Conservation (phyloP, 2,329 filamentous ascomycete species). For the Trichoderma polysporum region DNA sequence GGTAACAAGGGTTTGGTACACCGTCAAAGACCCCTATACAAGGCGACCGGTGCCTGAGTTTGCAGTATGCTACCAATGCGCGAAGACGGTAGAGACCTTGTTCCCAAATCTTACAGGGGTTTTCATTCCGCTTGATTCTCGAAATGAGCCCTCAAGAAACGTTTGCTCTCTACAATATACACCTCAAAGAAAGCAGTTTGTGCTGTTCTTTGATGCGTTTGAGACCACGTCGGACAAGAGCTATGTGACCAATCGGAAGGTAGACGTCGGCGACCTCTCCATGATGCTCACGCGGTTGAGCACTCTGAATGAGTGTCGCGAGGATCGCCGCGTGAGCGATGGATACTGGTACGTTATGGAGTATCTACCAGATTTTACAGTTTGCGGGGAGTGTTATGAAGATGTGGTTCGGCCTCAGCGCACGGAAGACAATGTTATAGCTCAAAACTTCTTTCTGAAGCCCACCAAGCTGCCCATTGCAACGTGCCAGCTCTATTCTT, state of each 20-base stretch:
- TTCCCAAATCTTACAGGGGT: constrained; percentile 70
- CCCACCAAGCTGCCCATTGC: constrained; percentile 55
- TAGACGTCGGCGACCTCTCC: constrained; percentile 62
- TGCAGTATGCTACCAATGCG: constrained; percentile 71
- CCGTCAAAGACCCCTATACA: constrained; percentile 67
- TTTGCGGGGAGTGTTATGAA: constrained; percentile 85
- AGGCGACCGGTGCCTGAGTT: constrained; percentile 67
- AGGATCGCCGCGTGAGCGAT: constrained; percentile 61
- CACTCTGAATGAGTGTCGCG: constrained; percentile 61
- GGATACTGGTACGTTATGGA: constrained; percentile 77
- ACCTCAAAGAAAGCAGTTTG: constrained; percentile 52
- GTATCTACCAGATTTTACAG: constrained; percentile 71
- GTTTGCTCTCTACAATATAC: constrained; percentile 68
- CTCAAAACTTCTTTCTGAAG: constrained; percentile 63
- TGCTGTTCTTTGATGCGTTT: constrained; percentile 61
- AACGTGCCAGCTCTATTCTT: constrained; percentile 77
- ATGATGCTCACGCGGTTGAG: constrained; percentile 61
- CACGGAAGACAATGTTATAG: constrained; percentile 53
- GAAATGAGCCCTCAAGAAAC: constrained; percentile 47
- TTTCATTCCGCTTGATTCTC: constrained; percentile 56
- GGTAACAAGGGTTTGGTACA: constrained; percentile 68
- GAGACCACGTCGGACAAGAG: constrained; percentile 56
- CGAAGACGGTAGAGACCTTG: constrained; percentile 67
- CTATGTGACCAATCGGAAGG: constrained; percentile 42
- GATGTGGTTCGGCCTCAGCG: constrained; percentile 72